phyloP scores from a whole-genome alignment of 2,329 filamentous ascomycete genomes.

The Trichoderma polysporum region DNA sequence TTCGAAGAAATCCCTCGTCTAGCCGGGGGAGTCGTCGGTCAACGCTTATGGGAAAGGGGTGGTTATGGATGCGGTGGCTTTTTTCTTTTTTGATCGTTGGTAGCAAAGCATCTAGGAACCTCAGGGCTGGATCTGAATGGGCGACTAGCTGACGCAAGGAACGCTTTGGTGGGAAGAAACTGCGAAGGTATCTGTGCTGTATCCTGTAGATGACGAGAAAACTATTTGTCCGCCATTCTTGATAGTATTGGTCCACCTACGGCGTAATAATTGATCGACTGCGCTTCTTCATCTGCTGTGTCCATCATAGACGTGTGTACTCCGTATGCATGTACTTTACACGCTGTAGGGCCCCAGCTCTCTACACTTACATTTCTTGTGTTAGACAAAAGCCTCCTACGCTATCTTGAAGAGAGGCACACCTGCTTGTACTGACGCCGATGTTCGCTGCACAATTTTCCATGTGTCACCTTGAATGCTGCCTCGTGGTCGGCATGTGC shows the following conservation, averaged over 20 bases:
- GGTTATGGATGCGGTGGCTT: not conserved
- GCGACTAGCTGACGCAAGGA: not conserved
- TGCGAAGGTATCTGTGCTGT: not conserved
- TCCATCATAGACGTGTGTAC: not conserved
- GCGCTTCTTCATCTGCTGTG: not conserved
- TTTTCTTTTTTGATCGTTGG: not conserved
- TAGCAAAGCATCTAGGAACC: not conserved
- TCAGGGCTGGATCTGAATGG: too few relatives aligned
- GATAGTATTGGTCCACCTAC: not conserved
- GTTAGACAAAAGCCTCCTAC: not conserved
- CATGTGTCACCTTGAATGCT: not conserved
- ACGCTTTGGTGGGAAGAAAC: not conserved
- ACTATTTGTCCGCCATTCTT: not conserved
- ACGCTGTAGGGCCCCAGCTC: not conserved
- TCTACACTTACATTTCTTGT: not conserved
- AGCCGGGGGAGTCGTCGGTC: slow-evolving; percentile 2
- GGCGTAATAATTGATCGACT: not conserved
- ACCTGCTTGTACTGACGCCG: not conserved
- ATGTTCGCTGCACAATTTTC: not conserved
- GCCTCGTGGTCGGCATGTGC: not conserved
- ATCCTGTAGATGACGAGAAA: not conserved
- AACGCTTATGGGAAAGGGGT: not conserved
- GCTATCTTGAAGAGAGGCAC: not conserved
- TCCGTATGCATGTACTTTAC: not conserved
- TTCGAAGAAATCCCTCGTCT: not conserved